A percentile compares a stretch with the other conserved stretches of the same genome.
Evolutionary conservation across 176 grass and related monocot genomes (phyloP).

Genomic region (Bromus sterilis): DNA sequence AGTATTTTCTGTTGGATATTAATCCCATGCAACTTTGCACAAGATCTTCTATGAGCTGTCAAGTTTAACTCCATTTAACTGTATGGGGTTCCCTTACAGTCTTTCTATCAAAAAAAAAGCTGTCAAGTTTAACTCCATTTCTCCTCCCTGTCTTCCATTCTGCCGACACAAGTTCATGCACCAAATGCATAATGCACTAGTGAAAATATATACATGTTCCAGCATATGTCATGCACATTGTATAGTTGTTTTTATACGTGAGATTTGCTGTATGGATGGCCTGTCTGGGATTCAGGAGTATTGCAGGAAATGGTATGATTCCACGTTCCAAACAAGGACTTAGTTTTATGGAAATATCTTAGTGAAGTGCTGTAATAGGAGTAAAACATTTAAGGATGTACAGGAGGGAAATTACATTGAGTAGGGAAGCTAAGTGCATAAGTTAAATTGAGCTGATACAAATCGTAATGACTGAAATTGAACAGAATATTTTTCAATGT

Average conservation of each 20-base stretch:
- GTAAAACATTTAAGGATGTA: background rate
- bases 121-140: background rate
- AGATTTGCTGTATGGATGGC: background rate
- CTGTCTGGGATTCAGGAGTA: background rate
- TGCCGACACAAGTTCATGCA: background rate
- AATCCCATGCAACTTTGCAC: conserved; percentile 1
- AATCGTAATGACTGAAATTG: background rate
- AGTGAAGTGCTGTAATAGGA: background rate
- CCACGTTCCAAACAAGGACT: background rate
- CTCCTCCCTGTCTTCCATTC: background rate
- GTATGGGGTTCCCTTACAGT: no score
- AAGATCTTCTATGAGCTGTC: background rate
- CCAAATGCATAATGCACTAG: background rate
- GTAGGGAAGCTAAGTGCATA: background rate
- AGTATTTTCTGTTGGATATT: background rate
- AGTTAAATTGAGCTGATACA: background rate
- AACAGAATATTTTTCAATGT: background rate
- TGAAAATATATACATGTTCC: background rate
- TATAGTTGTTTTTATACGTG: background rate
- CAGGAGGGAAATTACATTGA: background rate
- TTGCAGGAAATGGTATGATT: background rate
- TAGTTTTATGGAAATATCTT: background rate
- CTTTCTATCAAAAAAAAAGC: no score
- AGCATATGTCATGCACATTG: background rate
- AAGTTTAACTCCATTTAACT: background rate